Conservation (phyloP, 257 asterid species). For the Solanum microdontum region DNA sequence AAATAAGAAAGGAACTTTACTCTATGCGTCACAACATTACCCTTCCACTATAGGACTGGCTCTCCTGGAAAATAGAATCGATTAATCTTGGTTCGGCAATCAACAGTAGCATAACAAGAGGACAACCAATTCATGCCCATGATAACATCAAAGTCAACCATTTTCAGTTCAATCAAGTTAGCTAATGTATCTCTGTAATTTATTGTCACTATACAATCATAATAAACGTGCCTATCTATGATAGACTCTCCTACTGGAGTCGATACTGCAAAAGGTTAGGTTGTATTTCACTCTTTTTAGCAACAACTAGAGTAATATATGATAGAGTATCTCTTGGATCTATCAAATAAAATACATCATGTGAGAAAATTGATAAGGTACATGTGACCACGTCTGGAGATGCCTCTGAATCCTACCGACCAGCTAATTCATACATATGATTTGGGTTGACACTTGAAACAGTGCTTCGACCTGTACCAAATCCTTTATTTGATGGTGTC, state of each 20-base stretch:
- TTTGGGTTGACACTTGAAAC: not conserved
- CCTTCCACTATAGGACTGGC: no score
- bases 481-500: not conserved
- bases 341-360: not conserved
- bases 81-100: no score
- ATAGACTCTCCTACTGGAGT: not conserved
- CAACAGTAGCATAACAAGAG: not conserved
- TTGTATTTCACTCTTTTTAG: no score
- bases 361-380: not conserved
- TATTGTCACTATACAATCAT: not conserved
- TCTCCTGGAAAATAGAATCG: not conserved
- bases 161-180: no score
- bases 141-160: not conserved
- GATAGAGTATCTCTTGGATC: not conserved
- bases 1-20: not conserved
- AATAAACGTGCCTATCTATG: not conserved
- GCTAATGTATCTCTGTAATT: no score
- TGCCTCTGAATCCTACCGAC: not conserved
- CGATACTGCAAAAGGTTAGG: not conserved
- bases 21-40: not conserved
- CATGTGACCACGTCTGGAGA: not conserved
- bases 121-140: not conserved
- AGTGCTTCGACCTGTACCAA: not conserved
- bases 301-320: not conserved
- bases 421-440: no score